Conservation (phyloP, 176 grass and related monocot species). For the Ensete ventricosum region DNA sequence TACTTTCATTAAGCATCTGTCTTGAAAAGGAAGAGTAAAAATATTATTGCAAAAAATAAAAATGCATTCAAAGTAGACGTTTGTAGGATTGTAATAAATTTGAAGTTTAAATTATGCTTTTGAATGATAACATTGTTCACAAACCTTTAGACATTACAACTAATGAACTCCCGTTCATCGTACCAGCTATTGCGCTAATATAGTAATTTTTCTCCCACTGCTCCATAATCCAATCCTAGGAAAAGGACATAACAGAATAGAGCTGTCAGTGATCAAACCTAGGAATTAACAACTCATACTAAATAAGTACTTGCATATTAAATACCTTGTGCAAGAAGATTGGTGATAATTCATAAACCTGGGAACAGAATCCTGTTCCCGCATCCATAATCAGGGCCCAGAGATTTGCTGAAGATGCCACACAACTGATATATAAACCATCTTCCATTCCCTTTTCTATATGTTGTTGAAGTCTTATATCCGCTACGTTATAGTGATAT, state of each 20-base stretch:
- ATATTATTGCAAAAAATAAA: background rate
- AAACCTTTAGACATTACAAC: slow-evolving; percentile 94
- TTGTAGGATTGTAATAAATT: background rate
- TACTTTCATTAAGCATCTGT: background rate
- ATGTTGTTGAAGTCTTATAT: slow-evolving; percentile 75
- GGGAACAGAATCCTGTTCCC: slow-evolving; percentile 55
- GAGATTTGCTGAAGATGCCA: slow-evolving; percentile 56
- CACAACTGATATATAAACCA: slow-evolving; percentile 73
- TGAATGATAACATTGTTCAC: slow-evolving; percentile 5
- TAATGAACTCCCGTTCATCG: slow-evolving; percentile 80
- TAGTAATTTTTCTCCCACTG: slow-evolving; percentile 92
- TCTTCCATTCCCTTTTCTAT: slow-evolving; percentile 86
- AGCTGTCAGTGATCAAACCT: background rate
- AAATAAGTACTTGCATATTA: slow-evolving; percentile 19
- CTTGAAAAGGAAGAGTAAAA: background rate
- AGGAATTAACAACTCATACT: background rate
- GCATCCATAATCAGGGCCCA: slow-evolving; percentile 95
- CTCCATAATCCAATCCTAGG: slow-evolving; percentile 89
- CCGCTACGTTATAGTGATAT: slow-evolving; percentile 87
- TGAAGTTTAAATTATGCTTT: background rate
- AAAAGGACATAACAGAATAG: background rate
- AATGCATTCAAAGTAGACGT: background rate
- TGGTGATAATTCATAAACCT: slow-evolving; percentile 74
- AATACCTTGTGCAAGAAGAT: slow-evolving; percentile 71
- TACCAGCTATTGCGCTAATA: slow-evolving; percentile 81